phyloP scores from a whole-genome alignment of 176 grass and related monocot genomes.

The Aegilops bicornis region DNA sequence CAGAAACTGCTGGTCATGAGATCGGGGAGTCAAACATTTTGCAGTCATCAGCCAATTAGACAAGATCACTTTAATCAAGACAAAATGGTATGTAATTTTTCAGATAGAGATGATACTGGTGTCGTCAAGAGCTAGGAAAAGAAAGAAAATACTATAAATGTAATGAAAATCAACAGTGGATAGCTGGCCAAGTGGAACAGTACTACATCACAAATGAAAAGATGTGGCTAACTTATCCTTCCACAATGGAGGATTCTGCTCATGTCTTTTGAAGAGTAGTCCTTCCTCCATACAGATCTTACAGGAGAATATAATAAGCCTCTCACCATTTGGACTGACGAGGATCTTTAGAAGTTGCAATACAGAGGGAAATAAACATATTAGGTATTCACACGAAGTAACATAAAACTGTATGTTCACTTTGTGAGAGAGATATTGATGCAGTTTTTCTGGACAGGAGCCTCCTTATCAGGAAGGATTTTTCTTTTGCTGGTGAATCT shows the following conservation, averaged over 20 bases:
- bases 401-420: conserved; percentile 29
- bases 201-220: conserved; percentile 39
- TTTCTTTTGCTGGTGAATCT: conserved; percentile 53
- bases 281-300: conserved; percentile 73
- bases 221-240: conserved; percentile 27
- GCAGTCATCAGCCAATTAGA: conserved; percentile 31
- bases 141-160: conserved; percentile 41
- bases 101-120: conserved; percentile 24
- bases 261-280: conserved; percentile 65
- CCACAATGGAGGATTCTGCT: conserved; percentile 25
- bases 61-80: conserved; percentile 21
- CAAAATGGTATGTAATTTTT: conserved; percentile 23
- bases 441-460: conserved; percentile 16
- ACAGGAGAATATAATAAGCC: conserved; percentile 55
- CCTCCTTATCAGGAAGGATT: conserved; percentile 46
- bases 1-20: conserved; percentile 69
- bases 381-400: conserved; percentile 60
- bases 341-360: conserved; percentile 52
- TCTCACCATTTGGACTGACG: conserved; percentile 88
- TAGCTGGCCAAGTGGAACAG: conserved; percentile 52
- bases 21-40: conserved; percentile 63
- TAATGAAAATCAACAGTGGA: conserved; percentile 41
- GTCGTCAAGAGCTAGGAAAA: conserved; percentile 44
- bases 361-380: conserved; percentile 37
- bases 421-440: conserved; percentile 50